Base-by-base conservation (phyloP, 202 grass and related monocot species). In the Setaria italica region DNA sequence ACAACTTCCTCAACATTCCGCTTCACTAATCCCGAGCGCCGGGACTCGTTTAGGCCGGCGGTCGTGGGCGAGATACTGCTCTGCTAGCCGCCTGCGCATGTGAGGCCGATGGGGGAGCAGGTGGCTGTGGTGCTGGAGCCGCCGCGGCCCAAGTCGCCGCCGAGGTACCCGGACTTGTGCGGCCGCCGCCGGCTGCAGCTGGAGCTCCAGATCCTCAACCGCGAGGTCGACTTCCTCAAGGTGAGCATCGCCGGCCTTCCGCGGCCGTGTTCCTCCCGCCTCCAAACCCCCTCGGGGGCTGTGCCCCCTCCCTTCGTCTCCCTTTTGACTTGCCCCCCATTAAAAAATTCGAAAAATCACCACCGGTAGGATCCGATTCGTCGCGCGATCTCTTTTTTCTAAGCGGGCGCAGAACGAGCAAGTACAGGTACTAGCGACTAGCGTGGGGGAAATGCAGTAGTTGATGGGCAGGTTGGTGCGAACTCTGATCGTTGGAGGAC, bases 101-200 rank as follows among this genome's bases (percentile, higher is more conserved):
- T 37, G 76, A 77, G 74, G 16, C 13, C 67, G 41, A 78, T 72
- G 84, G 25, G 85, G 51, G 47, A 87, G 46, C 54, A 56, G 65
- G 70, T 70, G 47, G 79, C 57, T 55, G 79, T 79, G 51, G 85
- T 83, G 65, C 55, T 85, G 60, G 88, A 86, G 78, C 76, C 95
- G 46, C 95, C 92, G 9, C 78, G 81, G 84, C 92, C 95, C 47
- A 92, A 90, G 88, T 98, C 95, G 64, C 95, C 95, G 89, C 92
- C 92, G 80, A 90, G 89, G 89, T 98, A 98, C 92, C 92, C 95
- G 29, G 95, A 98, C 87, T 77, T 93, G 81, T 98, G 89, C 87
- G 95, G 95, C 53, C 87, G 95, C 9, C 82, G 95, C 43, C 87
- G 95, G 87, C 51, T 95, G 81, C 95, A 95, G 74, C 92, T 95